Evolutionary conservation across 2,329 filamentous ascomycete genomes (phyloP).

Genomic region (Thermochaetoides dissita): DNA sequence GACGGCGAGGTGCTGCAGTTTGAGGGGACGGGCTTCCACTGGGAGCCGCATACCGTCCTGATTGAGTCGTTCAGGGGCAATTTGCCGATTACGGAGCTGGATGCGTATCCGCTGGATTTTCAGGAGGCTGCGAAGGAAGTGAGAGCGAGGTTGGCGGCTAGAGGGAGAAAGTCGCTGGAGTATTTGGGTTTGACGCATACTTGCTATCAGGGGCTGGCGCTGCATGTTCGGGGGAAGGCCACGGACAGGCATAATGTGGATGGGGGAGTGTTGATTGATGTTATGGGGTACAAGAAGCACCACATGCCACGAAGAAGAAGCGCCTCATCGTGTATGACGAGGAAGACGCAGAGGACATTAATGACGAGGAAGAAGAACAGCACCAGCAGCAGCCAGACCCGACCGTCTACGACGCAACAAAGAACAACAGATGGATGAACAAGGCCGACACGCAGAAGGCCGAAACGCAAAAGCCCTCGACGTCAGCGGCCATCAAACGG

Average conservation of each 20-base stretch:
- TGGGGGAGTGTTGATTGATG: slow-evolving; percentile 26
- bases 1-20: slow-evolving; percentile 24
- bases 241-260: slow-evolving; percentile 25
- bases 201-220: slow-evolving; percentile 28
- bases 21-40: slow-evolving; percentile 27
- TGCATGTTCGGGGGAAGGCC: slow-evolving; percentile 14
- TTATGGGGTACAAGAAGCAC: slow-evolving; percentile 29
- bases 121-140: slow-evolving; percentile 20
- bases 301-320: slow-evolving; percentile 19
- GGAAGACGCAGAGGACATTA: background rate
- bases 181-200: slow-evolving; percentile 28
- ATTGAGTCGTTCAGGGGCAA: slow-evolving; percentile 26
- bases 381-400: no score
- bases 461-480: background rate
- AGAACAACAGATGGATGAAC: no score
- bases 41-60: slow-evolving; percentile 21
- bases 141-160: slow-evolving; percentile 17
- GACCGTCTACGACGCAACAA: no score
- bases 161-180: slow-evolving; percentile 27
- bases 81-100: slow-evolving; percentile 26
- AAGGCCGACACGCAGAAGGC: no score
- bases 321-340: slow-evolving; percentile 2
- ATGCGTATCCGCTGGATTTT: slow-evolving; percentile 24
- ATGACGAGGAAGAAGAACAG: background rate
- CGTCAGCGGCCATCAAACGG: slow-evolving; percentile 11